phyloP scores from a whole-genome alignment of 345 rosid species.

The Streptanthus diversifolius region DNA sequence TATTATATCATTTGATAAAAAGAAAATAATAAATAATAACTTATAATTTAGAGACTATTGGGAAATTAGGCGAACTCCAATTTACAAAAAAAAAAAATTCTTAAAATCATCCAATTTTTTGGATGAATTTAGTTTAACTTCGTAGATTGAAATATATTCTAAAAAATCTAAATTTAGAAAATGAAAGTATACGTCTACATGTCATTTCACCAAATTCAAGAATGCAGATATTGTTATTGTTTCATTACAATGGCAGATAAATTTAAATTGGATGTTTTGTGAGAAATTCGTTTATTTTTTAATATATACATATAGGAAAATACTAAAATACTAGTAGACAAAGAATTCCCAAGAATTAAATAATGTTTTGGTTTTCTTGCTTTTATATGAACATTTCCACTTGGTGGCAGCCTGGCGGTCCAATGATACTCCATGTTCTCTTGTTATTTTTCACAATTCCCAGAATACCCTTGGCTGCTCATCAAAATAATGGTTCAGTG shows the following conservation, averaged over 20 bases:
- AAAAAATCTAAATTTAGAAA: neutral
- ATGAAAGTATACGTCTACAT: neutral
- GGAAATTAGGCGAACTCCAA: too few relatives aligned
- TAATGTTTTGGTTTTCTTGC: conserved; percentile 8
- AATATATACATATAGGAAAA: neutral
- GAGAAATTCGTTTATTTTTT: neutral
- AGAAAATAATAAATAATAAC: too few relatives aligned
- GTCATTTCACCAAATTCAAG: neutral
- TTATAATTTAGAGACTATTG: too few relatives aligned
- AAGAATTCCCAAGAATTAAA: conserved; percentile 2
- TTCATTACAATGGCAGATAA: neutral
- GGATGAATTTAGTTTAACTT: too few relatives aligned
- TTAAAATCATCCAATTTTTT: too few relatives aligned
- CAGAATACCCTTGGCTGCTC: conserved; percentile 6
- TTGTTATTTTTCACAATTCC: conserved; percentile 11
- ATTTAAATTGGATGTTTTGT: neutral
- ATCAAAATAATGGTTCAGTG: neutral
- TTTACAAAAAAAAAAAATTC: too few relatives aligned
- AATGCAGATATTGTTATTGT: neutral
- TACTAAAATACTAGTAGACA: neutral
- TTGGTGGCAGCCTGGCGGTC: conserved; percentile 58
- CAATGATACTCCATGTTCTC: conserved; percentile 31
- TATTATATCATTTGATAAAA: too few relatives aligned
- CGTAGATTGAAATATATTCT: too few relatives aligned
- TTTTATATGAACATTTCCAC: conserved; percentile 27